phyloP scores from a whole-genome alignment of 176 grass and related monocot species.

The Rhynchospora pubera region DNA sequence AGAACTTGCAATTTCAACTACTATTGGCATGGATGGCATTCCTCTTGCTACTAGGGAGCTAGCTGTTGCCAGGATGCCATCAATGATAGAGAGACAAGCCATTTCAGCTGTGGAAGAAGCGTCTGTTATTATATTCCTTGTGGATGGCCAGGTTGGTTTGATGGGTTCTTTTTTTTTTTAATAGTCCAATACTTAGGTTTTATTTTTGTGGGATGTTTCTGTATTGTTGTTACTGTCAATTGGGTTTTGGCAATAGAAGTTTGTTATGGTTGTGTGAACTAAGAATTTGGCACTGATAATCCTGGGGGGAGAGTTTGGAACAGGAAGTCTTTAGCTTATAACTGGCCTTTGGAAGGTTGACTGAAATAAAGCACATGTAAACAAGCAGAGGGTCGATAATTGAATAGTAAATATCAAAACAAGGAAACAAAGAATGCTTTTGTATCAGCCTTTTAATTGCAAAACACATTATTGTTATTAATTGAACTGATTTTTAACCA shows the following conservation, averaged over 20 bases:
- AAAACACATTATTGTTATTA: neutral
- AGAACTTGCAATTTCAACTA: conserved; percentile 78
- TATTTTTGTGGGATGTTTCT: neutral
- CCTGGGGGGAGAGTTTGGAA: neutral
- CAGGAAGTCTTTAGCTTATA: neutral
- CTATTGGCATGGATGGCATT: conserved; percentile 93
- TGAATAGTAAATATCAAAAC: neutral
- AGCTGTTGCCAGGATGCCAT: conserved; percentile 89
- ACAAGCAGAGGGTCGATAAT: neutral
- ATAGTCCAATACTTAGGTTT: neutral
- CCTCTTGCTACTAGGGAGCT: conserved; percentile 72
- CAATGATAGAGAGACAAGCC: conserved; percentile 95
- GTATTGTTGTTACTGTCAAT: neutral
- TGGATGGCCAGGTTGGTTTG: conserved; percentile 85
- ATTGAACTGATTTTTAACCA: conserved; percentile 20
- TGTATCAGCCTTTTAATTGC: neutral
- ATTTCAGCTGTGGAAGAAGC: conserved; percentile 83
- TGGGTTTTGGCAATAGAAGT: neutral
- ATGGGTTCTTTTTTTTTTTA: neutral
- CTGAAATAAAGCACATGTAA: neutral
- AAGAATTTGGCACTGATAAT: neutral
- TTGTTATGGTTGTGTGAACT: neutral
- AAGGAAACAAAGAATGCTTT: neutral
- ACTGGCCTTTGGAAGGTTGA: neutral
- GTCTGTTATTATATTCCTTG: conserved; percentile 59